A percentile compares a stretch with the other conserved stretches of the same genome.
Conservation (phyloP, 2,329 filamentous ascomycete genomes). For the Samsoniella hepiali region DNA sequence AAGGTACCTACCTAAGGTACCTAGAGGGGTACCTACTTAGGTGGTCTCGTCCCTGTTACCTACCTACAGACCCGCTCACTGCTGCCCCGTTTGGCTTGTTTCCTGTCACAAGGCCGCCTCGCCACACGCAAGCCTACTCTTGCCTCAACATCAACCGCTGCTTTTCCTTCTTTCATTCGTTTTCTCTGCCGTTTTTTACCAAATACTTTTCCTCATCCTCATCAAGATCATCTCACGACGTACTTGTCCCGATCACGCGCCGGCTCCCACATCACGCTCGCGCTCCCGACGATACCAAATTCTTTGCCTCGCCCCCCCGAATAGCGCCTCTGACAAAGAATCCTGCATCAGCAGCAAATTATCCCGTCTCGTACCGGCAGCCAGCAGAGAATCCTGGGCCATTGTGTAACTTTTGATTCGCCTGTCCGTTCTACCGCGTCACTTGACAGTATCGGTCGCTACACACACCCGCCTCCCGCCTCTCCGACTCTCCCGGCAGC, state of each 20-base stretch:
- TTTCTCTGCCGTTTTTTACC: not conserved
- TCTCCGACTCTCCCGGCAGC: not conserved
- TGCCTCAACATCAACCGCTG: slow-evolving; percentile 14
- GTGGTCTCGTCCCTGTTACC: not conserved
- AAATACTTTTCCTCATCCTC: not conserved
- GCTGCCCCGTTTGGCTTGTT: slow-evolving; percentile 11
- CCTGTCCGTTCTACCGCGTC: not conserved
- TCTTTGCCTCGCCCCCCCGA: slow-evolving; percentile 4
- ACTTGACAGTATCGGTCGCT: slow-evolving; percentile 3
- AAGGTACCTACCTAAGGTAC: not conserved
- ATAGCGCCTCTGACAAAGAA: not conserved
- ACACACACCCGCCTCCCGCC: not conserved
- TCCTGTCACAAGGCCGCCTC: slow-evolving; percentile 19
- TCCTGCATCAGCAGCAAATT: not conserved
- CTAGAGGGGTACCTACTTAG: not conserved
- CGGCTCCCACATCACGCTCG: not conserved
- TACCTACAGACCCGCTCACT: slow-evolving; percentile 5
- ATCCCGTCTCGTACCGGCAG: not conserved
- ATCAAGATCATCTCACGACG: not conserved
- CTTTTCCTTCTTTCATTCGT: slow-evolving; percentile 8
- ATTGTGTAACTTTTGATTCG: not conserved
- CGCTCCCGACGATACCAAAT: slow-evolving; percentile 4
- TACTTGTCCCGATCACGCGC: not conserved
- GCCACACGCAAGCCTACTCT: slow-evolving; percentile 18
- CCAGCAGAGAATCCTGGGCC: not conserved